These are phyloP conservation scores for Plantago ovata DNA, from an alignment of 257 asterid genomes.

Conservation along the genomic window DNA sequence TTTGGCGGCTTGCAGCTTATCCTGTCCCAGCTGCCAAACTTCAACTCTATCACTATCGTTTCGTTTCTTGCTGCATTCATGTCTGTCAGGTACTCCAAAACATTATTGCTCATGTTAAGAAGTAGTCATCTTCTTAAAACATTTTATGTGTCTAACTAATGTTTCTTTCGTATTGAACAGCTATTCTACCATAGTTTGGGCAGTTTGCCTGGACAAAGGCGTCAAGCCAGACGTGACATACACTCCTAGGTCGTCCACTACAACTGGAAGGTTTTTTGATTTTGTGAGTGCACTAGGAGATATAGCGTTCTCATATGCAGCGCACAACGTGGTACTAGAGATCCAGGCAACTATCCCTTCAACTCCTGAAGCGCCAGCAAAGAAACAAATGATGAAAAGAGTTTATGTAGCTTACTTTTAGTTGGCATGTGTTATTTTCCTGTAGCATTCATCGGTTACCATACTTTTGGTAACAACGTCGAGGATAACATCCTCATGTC, in stretches of 20 bases:
- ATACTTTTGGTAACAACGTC: conserved; percentile 32
- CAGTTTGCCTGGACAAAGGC: conserved; percentile 32
- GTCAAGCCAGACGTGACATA: conserved; percentile 25
- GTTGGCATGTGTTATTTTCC: conserved; percentile 55
- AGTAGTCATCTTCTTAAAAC: too few relatives aligned
- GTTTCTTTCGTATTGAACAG: conserved; percentile 16
- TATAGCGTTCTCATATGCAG: conserved; percentile 27
- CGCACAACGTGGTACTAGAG: conserved; percentile 49
- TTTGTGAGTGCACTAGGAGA: conserved; percentile 50
- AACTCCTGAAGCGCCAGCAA: conserved; percentile 35
- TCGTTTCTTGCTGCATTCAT: conserved; percentile 61
- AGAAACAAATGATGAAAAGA: conserved; percentile 50
- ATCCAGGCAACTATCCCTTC: conserved; percentile 60
- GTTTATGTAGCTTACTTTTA: conserved; percentile 32
- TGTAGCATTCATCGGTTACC: conserved; percentile 41
- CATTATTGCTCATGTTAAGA: too few relatives aligned
- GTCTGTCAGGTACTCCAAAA: conserved; percentile 39
- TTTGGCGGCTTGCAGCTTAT: conserved; percentile 42
- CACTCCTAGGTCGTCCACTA: conserved; percentile 28
- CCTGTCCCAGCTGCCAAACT: conserved; percentile 54
- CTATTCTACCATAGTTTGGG: conserved; percentile 57
- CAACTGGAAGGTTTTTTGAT: conserved; percentile 23
- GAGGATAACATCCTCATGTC: conserved; percentile 41
- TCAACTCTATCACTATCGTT: conserved; percentile 52
- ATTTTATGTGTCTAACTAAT: too few relatives aligned